Percentiles rank a stretch among this genome's conserved stretches.
Evolutionary conservation across 225 moss, liverwort and hornwort genomes (phyloP).

Genomic region (Pseudisothecium myosuroides): DNA sequence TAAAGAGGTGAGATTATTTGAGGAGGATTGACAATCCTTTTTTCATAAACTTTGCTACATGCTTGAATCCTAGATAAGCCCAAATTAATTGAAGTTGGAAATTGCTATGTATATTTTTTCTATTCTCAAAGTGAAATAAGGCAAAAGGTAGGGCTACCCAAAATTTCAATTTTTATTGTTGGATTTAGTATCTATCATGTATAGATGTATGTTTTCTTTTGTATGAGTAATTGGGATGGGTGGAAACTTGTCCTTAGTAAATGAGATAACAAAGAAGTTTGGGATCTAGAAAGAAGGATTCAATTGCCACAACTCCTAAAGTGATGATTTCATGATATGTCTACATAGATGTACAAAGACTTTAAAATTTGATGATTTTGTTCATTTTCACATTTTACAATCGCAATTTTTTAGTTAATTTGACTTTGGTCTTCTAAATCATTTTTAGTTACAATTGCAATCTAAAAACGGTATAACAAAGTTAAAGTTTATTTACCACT

Average conservation of each 20-base stretch:
- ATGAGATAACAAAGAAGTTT: accelerated
- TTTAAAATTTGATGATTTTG: not conserved
- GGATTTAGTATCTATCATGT: not conserved
- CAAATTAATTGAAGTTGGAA: not conserved
- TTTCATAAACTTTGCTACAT: not conserved
- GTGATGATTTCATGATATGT: not conserved
- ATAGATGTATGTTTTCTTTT: too few relatives aligned
- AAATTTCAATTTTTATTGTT: not conserved
- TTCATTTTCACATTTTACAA: not conserved
- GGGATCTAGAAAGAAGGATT: not conserved
- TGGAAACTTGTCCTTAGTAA: not conserved
- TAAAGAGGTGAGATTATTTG: not conserved
- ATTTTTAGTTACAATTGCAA: accelerated
- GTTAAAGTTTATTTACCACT: not conserved
- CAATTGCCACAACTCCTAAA: accelerated
- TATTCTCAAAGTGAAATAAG: not conserved
- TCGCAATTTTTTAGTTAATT: not conserved
- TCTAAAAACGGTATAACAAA: accelerated
- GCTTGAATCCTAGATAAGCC: not conserved
- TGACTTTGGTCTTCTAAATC: accelerated
- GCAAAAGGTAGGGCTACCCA: accelerated
- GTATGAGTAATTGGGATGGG: not conserved
- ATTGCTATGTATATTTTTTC: not conserved
- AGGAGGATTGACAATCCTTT: accelerated
- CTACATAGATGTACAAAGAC: not conserved